Evolutionary conservation across 306 rosid species (phyloP).

Genomic region (Quercus bicolor): DNA sequence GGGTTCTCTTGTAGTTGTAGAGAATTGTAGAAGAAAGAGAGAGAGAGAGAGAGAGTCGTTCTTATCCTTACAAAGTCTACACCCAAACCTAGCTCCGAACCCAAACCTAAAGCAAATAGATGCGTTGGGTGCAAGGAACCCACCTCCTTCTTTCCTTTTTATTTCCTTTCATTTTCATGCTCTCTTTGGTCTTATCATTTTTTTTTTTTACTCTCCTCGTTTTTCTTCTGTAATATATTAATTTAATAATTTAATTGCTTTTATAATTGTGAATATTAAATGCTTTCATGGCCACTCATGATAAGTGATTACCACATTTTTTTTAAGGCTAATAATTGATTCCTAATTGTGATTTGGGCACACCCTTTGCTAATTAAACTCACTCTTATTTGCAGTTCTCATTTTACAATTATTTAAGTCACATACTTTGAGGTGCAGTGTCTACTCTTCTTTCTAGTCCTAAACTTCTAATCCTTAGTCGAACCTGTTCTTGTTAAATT

Average conservation of each 20-base stretch:
- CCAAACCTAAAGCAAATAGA: conserved; percentile 30
- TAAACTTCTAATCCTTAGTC: conserved; percentile 16
- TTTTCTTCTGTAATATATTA: not conserved
- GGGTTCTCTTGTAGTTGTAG: conserved; percentile 80
- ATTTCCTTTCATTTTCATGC: conserved; percentile 63
- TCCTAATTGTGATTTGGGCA: conserved; percentile 19
- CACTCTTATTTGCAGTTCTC: not conserved
- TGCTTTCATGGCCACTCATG: conserved; percentile 20
- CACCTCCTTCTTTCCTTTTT: conserved; percentile 70
- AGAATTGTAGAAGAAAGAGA: conserved; percentile 60
- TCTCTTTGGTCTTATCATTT: conserved; percentile 48
- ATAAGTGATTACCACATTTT: conserved; percentile 21
- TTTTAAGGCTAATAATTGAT: conserved; percentile 6
- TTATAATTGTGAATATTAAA: not conserved
- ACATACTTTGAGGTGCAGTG: conserved; percentile 11
- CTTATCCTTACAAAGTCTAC: conserved; percentile 90
- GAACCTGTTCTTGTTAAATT: conserved; percentile 21
- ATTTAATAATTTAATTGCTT: not conserved
- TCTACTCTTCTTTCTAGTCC: conserved; percentile 7
- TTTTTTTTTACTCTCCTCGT: conserved; percentile 1
- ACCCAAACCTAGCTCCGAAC: conserved; percentile 51
- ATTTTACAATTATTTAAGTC: conserved; percentile 10
- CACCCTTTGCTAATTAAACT: conserved; percentile 9
- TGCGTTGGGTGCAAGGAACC: conserved; percentile 85
- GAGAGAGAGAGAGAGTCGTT: conserved; percentile 48